phyloP scores from a whole-genome alignment of 176 grass and related monocot genomes.

The Phoenix dactylifera region DNA sequence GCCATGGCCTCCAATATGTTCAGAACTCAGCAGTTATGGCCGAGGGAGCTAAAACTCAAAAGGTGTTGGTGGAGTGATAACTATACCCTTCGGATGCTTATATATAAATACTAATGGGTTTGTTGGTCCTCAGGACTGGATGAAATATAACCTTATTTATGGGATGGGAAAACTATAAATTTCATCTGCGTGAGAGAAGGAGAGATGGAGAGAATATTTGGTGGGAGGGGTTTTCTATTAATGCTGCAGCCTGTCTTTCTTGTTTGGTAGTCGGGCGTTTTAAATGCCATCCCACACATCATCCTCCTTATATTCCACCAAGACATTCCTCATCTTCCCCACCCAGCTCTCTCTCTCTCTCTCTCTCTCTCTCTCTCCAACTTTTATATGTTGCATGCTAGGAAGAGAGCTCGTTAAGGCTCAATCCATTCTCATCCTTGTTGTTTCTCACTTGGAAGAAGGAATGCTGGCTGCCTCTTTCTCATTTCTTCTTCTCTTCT shows the following conservation, averaged over 20 bases:
- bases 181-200: background rate
- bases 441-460: background rate
- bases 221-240: constrained; percentile 13
- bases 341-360: background rate
- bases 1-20: background rate
- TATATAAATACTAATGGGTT: background rate
- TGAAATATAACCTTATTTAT: background rate
- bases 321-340: background rate
- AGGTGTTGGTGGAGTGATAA: background rate
- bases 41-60: constrained; percentile 14
- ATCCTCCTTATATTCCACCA: constrained; percentile 14
- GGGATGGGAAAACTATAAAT: background rate
- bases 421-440: background rate
- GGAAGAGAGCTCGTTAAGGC: too few species aligned
- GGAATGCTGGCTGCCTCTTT: too few species aligned
- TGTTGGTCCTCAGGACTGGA: background rate
- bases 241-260: constrained; percentile 20
- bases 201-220: background rate
- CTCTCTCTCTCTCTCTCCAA: background rate
- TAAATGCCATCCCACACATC: constrained; percentile 9
- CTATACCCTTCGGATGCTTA: constrained; percentile 4
- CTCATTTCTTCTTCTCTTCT: too few species aligned
- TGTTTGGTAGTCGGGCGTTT: constrained; percentile 5
- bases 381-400: background rate
- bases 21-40: constrained; percentile 1